Base-by-base conservation (phyloP, 305 asterid species). In the Fraxinus greggii region DNA sequence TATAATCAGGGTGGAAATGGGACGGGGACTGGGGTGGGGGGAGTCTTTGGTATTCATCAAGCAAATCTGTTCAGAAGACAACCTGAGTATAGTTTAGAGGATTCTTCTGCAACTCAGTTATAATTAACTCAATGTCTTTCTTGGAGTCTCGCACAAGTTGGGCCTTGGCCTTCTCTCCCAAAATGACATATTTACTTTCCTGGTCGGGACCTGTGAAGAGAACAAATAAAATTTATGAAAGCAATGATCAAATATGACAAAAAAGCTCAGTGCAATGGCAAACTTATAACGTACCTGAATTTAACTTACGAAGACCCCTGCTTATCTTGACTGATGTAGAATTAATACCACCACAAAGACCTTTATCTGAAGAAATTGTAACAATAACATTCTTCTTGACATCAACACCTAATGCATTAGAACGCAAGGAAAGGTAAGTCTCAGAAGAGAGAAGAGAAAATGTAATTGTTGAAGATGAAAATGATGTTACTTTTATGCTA, bases 121-220 rank as follows among this genome's bases (percentile, higher is more conserved):
- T 24, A 19, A 89, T 77, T 79, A 96, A 79, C 76, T 86, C 90
- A 79, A 96, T 96, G 83, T 89, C 85, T 77, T 90, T 91, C 90
- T 85, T 94, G 0, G 99, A 92, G 86, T 94, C 98, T 38, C 99
- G 95, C 73, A 96, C 79, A 83, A 96, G 92, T 86, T 96, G 98
- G 67, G 92, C 98, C 91, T 91, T 96, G 35, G 95, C 99, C 91
- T 96, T 96, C 54, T 96, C 99, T 89, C 99, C 99, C 92, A 94
- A 82, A 79, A 96, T 59, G 75, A 93, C 97, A 90, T 90, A 96
- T 79, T 89, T 94, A 74, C 61, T 69, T 69, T 83, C 83, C 86
- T 79, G 77, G 69, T 83, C 90, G 42, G 92, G 89, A 81, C 90
- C 92, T 89, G 83, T 45, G 65, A 42, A 48, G 28, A 56, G 56